Evolutionary conservation across 1,284 basidiomycete species (phyloP).

Genomic region (Tilletia indica): DNA sequence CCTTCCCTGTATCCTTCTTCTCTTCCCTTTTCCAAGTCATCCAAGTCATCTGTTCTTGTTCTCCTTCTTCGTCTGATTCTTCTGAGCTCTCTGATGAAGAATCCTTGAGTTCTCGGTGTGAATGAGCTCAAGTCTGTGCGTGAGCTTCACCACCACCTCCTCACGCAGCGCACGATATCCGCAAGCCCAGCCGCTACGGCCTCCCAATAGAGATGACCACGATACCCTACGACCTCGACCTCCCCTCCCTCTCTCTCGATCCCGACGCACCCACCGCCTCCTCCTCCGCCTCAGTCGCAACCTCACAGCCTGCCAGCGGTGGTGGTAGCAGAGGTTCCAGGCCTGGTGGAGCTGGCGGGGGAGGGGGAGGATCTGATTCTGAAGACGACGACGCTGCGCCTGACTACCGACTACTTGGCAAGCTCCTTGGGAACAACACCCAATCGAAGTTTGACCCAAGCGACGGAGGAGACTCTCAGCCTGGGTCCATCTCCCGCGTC

Average conservation of each 20-base stretch:
- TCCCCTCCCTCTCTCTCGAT: conserved; percentile 13
- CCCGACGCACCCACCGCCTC: conserved; percentile 29
- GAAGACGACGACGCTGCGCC: conserved; percentile 34
- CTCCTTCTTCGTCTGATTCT: too few relatives aligned
- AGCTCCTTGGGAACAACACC: conserved; percentile 27
- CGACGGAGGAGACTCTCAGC: conserved; percentile 8
- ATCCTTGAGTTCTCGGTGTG: too few relatives aligned
- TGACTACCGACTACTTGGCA: conserved; percentile 32
- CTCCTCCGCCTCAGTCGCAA: conserved; percentile 19
- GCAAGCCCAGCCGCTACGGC: too few relatives aligned
- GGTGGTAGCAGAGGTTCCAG: background rate
- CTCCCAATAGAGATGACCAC: too few relatives aligned
- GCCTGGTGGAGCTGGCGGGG: conserved; percentile 7
- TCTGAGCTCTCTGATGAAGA: too few relatives aligned
- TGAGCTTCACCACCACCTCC: too few relatives aligned
- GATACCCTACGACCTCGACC: background rate
- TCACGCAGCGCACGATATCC: too few relatives aligned
- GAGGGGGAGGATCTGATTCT: conserved; percentile 20
- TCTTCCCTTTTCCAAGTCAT: too few relatives aligned
- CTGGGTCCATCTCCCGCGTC: background rate
- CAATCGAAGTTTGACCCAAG: background rate
- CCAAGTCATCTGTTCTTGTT: too few relatives aligned
- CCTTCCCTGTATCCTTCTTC: too few relatives aligned
- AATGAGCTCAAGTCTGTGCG: too few relatives aligned
- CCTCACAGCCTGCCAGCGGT: background rate